These are phyloP conservation scores for Pythium sukuiense DNA, from an alignment of 352 stramenopile species.

Conservation along the genomic window DNA sequence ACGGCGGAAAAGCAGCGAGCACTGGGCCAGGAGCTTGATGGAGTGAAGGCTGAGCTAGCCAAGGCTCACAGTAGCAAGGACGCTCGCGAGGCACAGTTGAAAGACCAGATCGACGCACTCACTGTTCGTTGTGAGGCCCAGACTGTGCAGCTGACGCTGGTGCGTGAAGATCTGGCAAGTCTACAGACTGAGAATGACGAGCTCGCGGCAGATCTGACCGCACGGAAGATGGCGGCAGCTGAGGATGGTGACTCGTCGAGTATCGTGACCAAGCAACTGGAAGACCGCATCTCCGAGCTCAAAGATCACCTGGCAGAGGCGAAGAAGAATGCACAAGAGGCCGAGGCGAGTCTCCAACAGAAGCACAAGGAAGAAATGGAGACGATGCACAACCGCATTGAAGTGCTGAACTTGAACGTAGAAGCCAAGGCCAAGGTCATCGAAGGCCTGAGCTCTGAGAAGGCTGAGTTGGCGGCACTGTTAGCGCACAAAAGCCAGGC, in stretches of 20 bases:
- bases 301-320: constrained; percentile 35
- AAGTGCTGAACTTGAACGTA: constrained; percentile 26
- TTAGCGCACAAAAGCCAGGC: constrained; percentile 3
- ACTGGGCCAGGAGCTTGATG: constrained; percentile 26
- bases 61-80: constrained; percentile 29
- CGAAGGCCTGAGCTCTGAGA: constrained; percentile 13
- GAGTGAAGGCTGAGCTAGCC: constrained; percentile 33
- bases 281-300: constrained; percentile 37
- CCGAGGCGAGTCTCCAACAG: not conserved
- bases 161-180: constrained; percentile 23
- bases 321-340: constrained; percentile 9
- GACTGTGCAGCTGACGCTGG: constrained; percentile 22
- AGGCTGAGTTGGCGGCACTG: constrained; percentile 23
- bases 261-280: constrained; percentile 22
- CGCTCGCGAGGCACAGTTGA: constrained; percentile 24
- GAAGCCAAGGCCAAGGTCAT: constrained; percentile 27
- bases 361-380: constrained; percentile 15
- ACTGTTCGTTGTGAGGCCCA: constrained; percentile 25
- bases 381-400: constrained; percentile 19
- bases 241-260: constrained; percentile 21
- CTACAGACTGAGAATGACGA: constrained; percentile 33
- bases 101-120: constrained; percentile 34
- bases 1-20: constrained; percentile 39
- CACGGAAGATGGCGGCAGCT: constrained; percentile 26
- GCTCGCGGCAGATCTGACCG: constrained; percentile 26